Conservation (phyloP, 345 rosid genomes). For the Salix exigua region DNA sequence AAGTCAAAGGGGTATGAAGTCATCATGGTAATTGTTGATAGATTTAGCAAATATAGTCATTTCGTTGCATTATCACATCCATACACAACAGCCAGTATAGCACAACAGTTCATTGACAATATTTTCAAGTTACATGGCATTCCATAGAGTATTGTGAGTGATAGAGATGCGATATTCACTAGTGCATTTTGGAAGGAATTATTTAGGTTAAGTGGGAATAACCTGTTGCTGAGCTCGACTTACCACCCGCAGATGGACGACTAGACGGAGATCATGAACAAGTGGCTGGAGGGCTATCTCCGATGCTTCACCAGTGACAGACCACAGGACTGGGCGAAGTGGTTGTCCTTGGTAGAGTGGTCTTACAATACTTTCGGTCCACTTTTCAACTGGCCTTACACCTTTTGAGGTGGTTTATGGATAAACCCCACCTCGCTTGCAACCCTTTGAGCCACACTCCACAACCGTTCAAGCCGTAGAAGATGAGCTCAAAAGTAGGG, state of each 20-base stretch:
- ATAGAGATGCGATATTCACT: not conserved
- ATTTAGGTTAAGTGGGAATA: not conserved
- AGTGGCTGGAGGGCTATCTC: not conserved
- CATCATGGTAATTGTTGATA: not conserved
- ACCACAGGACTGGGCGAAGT: not conserved
- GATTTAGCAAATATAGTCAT: too few relatives aligned
- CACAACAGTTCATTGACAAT: too few relatives aligned
- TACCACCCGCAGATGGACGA: not conserved
- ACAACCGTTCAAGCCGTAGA: too few relatives aligned
- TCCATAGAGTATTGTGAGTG: not conserved
- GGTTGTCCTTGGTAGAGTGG: too few relatives aligned
- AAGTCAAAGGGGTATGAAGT: not conserved
- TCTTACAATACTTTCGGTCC: too few relatives aligned
- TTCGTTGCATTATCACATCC: too few relatives aligned
- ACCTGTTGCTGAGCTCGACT: not conserved
- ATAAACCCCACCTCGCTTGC: not conserved
- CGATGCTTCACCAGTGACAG: not conserved
- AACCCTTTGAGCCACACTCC: not conserved
- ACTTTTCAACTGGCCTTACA: too few relatives aligned
- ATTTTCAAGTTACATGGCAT: not conserved
- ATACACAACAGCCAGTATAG: too few relatives aligned
- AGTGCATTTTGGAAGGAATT: not conserved
- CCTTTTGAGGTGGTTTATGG: too few relatives aligned
- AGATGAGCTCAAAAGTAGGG: not conserved
- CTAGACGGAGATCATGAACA: not conserved